Conservation (phyloP, 2,329 filamentous ascomycete genomes). For the Nigrograna mackinnonii region DNA sequence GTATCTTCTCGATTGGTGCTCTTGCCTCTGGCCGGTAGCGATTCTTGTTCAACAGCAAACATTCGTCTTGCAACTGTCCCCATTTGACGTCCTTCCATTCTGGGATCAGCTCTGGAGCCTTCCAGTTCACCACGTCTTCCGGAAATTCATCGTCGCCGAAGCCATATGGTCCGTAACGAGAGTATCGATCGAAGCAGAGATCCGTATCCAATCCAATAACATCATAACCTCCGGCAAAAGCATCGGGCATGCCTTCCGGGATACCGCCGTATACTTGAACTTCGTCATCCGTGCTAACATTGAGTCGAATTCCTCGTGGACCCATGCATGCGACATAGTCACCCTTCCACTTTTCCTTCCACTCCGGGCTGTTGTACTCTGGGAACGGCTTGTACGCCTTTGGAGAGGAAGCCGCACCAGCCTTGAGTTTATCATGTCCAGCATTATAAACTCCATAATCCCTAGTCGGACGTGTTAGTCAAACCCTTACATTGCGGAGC, state of each 20-base stretch:
- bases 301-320: conserved; percentile 55
- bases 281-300: conserved; percentile 63
- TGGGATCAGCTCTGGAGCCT: conserved; percentile 39
- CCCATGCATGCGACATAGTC: conserved; percentile 67
- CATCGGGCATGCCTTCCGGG: conserved; percentile 48
- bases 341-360: conserved; percentile 61
- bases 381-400: conserved; percentile 73
- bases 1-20: conserved; percentile 33
- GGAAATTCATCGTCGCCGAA: conserved; percentile 54
- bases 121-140: conserved; percentile 51
- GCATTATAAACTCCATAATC: conserved; percentile 44
- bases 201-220: conserved; percentile 49
- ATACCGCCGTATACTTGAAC: conserved; percentile 64
- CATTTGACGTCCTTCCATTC: conserved; percentile 71
- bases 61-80: conserved; percentile 70
- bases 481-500: not conserved
- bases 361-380: conserved; percentile 66
- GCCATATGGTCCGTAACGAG: conserved; percentile 60
- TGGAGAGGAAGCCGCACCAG: conserved; percentile 39
- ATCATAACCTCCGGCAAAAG: conserved; percentile 41
- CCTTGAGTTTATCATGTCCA: conserved; percentile 33
- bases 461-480: conserved; percentile 21
- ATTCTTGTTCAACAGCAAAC: conserved; percentile 66
- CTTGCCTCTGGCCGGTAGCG: conserved; percentile 57
- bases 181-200: conserved; percentile 66